Conservation (phyloP, 441 rosid genomes). For the Cnidoscolus chayamansa region DNA sequence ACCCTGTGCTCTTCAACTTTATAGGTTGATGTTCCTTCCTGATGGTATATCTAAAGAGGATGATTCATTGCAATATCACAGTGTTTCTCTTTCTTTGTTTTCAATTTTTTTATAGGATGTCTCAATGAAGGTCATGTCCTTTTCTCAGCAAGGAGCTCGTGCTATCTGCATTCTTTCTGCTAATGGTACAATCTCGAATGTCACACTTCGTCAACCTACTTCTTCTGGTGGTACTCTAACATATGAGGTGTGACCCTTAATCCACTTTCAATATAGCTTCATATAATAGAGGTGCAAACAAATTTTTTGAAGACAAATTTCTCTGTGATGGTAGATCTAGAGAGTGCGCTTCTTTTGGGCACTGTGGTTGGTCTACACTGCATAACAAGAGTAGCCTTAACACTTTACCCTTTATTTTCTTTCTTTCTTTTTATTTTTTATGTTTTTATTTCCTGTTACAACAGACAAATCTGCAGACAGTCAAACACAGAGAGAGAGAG, state of each 20-base stretch:
- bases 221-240: constrained; percentile 95
- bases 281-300: neutral
- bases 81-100: constrained; percentile 10
- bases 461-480: neutral
- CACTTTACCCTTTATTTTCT: neutral
- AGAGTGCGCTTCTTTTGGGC: neutral
- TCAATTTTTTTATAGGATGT: constrained; percentile 56
- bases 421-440: too few relatives aligned
- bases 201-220: constrained; percentile 80
- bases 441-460: neutral
- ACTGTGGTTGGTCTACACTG: neutral
- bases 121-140: constrained; percentile 87
- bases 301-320: neutral
- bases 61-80: neutral
- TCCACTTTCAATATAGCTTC: constrained; percentile 6
- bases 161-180: constrained; percentile 92
- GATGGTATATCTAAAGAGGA: neutral
- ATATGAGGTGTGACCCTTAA: constrained; percentile 60
- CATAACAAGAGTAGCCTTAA: neutral
- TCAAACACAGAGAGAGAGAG: neutral
- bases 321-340: neutral
- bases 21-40: neutral
- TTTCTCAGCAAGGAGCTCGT: constrained; percentile 83
- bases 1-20: too few relatives aligned
- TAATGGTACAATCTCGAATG: constrained; percentile 84